A percentile compares a stretch with the other conserved stretches of the same genome.
These are phyloP conservation scores for Eucalyptus tenuipes DNA, from an alignment of 345 rosid genomes.

Conservation along the genomic window DNA sequence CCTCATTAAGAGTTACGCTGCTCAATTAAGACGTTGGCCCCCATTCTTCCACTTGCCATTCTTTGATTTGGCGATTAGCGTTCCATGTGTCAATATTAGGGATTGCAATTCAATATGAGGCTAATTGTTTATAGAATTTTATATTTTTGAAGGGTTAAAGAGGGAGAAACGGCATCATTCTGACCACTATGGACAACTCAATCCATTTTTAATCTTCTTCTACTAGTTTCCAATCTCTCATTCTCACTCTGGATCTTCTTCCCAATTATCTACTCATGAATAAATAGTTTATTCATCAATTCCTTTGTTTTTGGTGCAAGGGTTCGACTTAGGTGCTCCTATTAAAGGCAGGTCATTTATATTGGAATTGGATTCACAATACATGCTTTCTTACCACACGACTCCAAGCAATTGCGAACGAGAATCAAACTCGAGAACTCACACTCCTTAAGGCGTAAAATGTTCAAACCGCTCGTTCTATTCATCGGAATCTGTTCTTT, in stretches of 20 bases:
- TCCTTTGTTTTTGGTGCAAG: not conserved
- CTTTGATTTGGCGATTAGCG: not conserved
- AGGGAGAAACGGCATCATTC: not conserved
- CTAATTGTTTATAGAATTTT: not conserved
- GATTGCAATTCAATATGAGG: not conserved
- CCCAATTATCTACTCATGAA: not conserved
- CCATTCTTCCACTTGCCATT: not conserved
- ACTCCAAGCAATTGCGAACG: not conserved
- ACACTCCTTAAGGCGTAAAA: no score
- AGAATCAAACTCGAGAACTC: not conserved
- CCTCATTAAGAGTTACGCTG: not conserved
- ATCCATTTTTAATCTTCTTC: not conserved
- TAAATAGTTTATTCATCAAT: not conserved
- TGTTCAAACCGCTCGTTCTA: not conserved
- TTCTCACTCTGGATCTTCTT: not conserved
- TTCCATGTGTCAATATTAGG: not conserved
- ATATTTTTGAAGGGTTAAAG: not conserved
- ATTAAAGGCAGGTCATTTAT: not conserved
- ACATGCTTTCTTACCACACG: accelerated
- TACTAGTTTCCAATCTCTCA: not conserved
- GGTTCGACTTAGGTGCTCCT: not conserved
- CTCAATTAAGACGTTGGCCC: not conserved
- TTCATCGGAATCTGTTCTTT: not conserved
- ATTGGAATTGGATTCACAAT: not conserved
- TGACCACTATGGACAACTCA: not conserved